These are phyloP conservation scores for Pichia sp. DNA, from an alignment of 1,139 yeast genomes.

Conservation along the genomic window DNA sequence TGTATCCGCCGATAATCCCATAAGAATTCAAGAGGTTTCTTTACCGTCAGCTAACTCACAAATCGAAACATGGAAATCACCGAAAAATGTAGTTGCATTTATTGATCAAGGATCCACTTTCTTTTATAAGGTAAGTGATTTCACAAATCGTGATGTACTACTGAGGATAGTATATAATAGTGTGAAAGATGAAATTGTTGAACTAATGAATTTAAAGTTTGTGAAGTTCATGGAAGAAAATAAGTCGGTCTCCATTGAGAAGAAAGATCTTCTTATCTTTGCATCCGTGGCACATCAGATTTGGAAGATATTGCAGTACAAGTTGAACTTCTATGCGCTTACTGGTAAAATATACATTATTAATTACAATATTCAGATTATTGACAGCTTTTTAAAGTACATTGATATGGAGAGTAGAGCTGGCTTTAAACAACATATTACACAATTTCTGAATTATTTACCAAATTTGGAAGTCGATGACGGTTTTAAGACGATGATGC, in stretches of 20 bases:
- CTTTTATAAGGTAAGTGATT: slow-evolving; percentile 48
- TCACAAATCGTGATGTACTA: slow-evolving; percentile 38
- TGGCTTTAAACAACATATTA: background rate
- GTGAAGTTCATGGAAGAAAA: slow-evolving; percentile 7
- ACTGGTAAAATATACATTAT: slow-evolving; percentile 30
- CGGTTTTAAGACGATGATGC: background rate
- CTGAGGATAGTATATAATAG: slow-evolving; percentile 44
- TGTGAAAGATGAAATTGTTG: slow-evolving; percentile 41
- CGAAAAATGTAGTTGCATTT: slow-evolving; percentile 43
- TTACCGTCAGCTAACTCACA: slow-evolving; percentile 33
- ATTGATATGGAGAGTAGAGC: background rate
- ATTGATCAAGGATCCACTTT: slow-evolving; percentile 67
- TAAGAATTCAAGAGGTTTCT: slow-evolving; percentile 45
- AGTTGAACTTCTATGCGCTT: slow-evolving; percentile 39
- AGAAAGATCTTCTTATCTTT: slow-evolving; percentile 21
- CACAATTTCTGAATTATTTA: background rate
- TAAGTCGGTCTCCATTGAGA: background rate
- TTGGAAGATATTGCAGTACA: slow-evolving; percentile 33
- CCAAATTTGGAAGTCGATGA: slow-evolving; percentile 11
- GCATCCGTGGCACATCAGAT: slow-evolving; percentile 30
- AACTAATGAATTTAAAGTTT: slow-evolving; percentile 21
- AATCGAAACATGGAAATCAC: slow-evolving; percentile 27
- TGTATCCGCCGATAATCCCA: slow-evolving; percentile 47
- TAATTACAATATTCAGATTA: slow-evolving; percentile 24
- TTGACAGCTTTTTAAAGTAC: slow-evolving; percentile 1